phyloP scores from a whole-genome alignment of 768 basidiomycete genomes.

The Leccinum boreale region DNA sequence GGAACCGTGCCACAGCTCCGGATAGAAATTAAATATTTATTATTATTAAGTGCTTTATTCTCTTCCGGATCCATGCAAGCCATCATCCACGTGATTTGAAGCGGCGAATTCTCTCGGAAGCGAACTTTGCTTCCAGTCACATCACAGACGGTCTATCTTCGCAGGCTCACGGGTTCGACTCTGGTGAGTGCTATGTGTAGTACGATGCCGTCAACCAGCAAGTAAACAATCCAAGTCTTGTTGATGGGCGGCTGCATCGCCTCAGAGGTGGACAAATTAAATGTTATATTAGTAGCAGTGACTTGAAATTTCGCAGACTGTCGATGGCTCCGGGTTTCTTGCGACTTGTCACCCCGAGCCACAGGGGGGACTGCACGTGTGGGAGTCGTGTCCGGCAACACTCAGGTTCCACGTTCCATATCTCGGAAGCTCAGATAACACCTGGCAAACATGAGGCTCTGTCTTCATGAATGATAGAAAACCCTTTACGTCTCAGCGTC shows the following conservation, averaged over 20 bases:
- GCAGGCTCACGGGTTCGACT: neutral
- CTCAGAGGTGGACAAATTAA: neutral
- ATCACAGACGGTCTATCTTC: neutral
- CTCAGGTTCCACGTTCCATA: slow-evolving; percentile 4
- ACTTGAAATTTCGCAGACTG: neutral
- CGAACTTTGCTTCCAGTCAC: neutral
- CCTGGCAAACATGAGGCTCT: slow-evolving; percentile 32
- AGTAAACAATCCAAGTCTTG: neutral
- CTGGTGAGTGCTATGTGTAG: neutral
- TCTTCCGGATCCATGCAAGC: neutral
- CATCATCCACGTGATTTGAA: neutral
- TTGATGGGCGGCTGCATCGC: neutral
- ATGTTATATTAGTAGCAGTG: neutral
- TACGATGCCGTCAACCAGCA: neutral
- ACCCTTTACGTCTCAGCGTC: slow-evolving; percentile 8
- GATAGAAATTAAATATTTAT: too few species aligned
- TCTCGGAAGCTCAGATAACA: slow-evolving; percentile 27
- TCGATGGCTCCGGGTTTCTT: neutral
- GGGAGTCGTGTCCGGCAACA: slow-evolving; percentile 9
- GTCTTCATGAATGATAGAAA: slow-evolving; percentile 26
- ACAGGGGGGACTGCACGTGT: slow-evolving; percentile 25
- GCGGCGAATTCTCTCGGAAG: neutral
- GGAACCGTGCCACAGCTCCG: neutral
- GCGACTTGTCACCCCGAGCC: neutral
- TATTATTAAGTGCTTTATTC: too few species aligned